These are phyloP conservation scores for Artemisia argyi DNA, from an alignment of 129 eudicot species.

Conservation along the genomic window DNA sequence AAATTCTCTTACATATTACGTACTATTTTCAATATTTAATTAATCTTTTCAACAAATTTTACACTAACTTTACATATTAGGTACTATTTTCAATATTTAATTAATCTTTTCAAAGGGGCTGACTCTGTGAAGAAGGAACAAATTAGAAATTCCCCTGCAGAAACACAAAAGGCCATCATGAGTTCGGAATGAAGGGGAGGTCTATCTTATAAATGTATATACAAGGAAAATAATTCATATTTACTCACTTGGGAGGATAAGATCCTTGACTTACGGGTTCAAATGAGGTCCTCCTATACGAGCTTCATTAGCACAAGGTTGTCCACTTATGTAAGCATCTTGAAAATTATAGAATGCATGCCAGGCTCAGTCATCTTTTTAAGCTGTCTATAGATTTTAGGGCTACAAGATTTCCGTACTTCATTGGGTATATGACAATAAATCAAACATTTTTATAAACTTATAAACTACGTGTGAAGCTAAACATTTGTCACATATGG, in stretches of 20 bases:
- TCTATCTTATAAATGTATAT: constrained; percentile 1
- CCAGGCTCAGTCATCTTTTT: neutral
- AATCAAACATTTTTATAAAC: neutral
- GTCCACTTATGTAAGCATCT: constrained; percentile 58
- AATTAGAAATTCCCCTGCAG: constrained; percentile 35
- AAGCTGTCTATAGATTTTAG: neutral
- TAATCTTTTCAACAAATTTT: too few species aligned
- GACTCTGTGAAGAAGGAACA: constrained; percentile 69
- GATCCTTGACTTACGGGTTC: constrained; percentile 29
- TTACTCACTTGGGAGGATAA: constrained; percentile 36
- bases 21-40: too few species aligned
- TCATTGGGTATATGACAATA: neutral
- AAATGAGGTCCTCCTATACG: constrained; percentile 46
- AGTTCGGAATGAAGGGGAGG: neutral
- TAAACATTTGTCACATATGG: neutral
- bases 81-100: too few species aligned
- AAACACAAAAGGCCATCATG: constrained; percentile 12
- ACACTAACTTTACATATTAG: too few species aligned
- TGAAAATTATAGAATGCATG: constrained; percentile 4
- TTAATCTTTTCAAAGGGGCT: constrained; percentile 57
- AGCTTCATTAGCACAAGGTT: constrained; percentile 29
- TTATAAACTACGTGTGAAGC: neutral
- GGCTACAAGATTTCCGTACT: neutral
- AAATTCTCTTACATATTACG: too few species aligned
- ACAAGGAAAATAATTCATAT: neutral